Conservation (phyloP, 768 basidiomycete genomes). For the Russula abietina region DNA sequence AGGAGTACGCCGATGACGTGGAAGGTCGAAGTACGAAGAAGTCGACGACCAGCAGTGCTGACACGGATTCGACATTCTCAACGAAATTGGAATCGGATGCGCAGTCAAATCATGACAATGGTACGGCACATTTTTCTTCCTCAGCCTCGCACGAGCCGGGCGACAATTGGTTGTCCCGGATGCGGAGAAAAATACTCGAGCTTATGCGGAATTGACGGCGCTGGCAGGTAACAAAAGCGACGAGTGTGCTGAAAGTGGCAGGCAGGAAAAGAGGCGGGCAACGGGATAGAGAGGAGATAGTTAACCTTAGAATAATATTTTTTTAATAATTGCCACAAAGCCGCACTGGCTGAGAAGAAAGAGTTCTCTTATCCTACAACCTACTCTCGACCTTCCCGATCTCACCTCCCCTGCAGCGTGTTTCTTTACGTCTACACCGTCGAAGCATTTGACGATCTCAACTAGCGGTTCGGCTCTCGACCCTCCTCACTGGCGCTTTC, state of each 20-base stretch:
- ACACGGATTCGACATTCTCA: slow-evolving; percentile 25
- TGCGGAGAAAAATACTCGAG: slow-evolving; percentile 60
- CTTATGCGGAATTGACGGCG: slow-evolving; percentile 52
- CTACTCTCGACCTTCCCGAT: slow-evolving; percentile 19
- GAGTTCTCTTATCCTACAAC: neutral
- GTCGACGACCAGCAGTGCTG: slow-evolving; percentile 25
- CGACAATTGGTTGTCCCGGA: slow-evolving; percentile 65
- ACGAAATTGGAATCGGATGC: slow-evolving; percentile 1
- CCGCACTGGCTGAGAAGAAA: neutral
- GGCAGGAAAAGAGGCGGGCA: slow-evolving; percentile 45
- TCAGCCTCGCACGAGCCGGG: slow-evolving; percentile 43
- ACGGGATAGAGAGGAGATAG: slow-evolving; percentile 34
- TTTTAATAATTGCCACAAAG: slow-evolving; percentile 15
- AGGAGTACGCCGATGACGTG: slow-evolving; percentile 90
- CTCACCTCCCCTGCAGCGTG: slow-evolving; percentile 17
- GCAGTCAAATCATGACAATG: slow-evolving; percentile 46
- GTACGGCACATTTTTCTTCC: slow-evolving; percentile 68
- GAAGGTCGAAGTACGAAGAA: slow-evolving; percentile 51
- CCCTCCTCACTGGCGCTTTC: slow-evolving; percentile 9
- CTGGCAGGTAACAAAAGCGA: slow-evolving; percentile 25
- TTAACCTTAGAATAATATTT: slow-evolving; percentile 6
- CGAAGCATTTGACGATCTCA: slow-evolving; percentile 22
- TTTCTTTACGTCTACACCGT: slow-evolving; percentile 23
- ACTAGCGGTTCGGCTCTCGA: slow-evolving; percentile 14
- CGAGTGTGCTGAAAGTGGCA: slow-evolving; percentile 33